These are phyloP conservation scores for Tremella fuciformis DNA, from an alignment of 768 basidiomycete genomes.

Conservation along the genomic window DNA sequence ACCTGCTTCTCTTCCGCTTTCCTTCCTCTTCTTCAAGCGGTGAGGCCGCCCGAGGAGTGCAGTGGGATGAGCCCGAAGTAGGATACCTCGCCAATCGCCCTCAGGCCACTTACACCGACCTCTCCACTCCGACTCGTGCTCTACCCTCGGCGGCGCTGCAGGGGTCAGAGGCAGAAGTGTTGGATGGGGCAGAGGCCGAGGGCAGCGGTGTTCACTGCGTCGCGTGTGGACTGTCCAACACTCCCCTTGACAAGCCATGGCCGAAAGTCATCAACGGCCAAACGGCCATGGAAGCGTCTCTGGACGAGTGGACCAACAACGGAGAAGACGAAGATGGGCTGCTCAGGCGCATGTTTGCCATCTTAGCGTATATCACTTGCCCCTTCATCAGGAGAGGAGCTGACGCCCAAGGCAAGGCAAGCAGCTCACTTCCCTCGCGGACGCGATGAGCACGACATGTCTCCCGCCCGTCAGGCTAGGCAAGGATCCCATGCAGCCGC, in stretches of 20 bases:
- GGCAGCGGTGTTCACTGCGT: not conserved
- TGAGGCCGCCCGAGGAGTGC: not conserved
- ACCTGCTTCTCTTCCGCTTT: constrained; percentile 48
- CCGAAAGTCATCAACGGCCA: constrained; percentile 50
- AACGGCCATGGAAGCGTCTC: constrained; percentile 22
- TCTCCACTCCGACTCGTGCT: not conserved
- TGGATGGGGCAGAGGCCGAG: not conserved
- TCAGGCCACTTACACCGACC: constrained; percentile 11
- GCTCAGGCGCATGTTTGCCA: constrained; percentile 24
- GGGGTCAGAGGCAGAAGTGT: not conserved
- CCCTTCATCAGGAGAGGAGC: constrained; percentile 3
- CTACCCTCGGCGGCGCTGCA: not conserved
- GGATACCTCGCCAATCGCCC: constrained; percentile 42
- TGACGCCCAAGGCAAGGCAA: constrained; percentile 15
- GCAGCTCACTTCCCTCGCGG: constrained; percentile 19
- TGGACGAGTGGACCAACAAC: constrained; percentile 17
- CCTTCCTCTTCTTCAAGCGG: constrained; percentile 3
- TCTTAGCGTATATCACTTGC: constrained; percentile 39
- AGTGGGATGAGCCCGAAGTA: constrained; percentile 18
- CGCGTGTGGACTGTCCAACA: constrained; percentile 38
- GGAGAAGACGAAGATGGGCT: constrained; percentile 31
- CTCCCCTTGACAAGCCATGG: constrained; percentile 43
- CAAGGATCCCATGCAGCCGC: not conserved
- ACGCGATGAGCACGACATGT: constrained; percentile 23
- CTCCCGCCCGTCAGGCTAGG: constrained; percentile 28